Conservation (phyloP, 257 asterid genomes). For the Jaltomata sinuosa region DNA sequence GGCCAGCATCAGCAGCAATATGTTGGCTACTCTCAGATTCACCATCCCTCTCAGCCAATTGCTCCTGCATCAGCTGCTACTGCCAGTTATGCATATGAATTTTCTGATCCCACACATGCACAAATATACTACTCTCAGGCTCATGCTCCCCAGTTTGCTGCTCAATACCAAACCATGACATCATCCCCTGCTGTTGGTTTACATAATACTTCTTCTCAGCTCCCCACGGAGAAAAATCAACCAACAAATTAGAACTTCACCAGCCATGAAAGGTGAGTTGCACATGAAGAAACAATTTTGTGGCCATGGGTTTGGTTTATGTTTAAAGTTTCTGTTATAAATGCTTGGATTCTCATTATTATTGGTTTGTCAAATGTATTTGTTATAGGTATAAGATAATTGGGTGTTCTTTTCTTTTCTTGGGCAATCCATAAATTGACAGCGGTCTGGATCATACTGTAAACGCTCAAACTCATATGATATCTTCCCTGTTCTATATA, state of each 20-base stretch:
- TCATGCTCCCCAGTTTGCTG: slow-evolving; percentile 52
- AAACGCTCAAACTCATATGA: slow-evolving; percentile 5
- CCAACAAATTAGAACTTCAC: slow-evolving; percentile 40
- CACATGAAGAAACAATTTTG: slow-evolving; percentile 68
- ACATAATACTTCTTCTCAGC: slow-evolving; percentile 48
- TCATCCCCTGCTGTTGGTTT: slow-evolving; percentile 31
- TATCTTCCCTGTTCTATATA: background rate
- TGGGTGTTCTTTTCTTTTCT: slow-evolving; percentile 4
- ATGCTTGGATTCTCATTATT: slow-evolving; percentile 27
- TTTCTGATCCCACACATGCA: slow-evolving; percentile 50
- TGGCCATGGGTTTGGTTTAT: slow-evolving; percentile 40
- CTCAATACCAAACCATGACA: slow-evolving; percentile 67
- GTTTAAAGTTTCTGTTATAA: slow-evolving; percentile 21
- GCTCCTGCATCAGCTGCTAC: slow-evolving; percentile 52
- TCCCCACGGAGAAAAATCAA: slow-evolving; percentile 41
- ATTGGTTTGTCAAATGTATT: slow-evolving; percentile 63
- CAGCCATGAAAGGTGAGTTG: slow-evolving; percentile 48
- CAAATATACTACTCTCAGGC: slow-evolving; percentile 73
- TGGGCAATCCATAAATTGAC: slow-evolving; percentile 1
- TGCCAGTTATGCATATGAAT: slow-evolving; percentile 49
- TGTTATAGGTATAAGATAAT: slow-evolving; percentile 14
- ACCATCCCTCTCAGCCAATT: slow-evolving; percentile 63
- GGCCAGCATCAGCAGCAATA: slow-evolving; percentile 49
- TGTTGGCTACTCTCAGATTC: slow-evolving; percentile 67
- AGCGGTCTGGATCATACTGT: slow-evolving; percentile 3